Evolutionary conservation across 768 basidiomycete genomes (phyloP).

Genomic region (Rhizopogon salebrosus): DNA sequence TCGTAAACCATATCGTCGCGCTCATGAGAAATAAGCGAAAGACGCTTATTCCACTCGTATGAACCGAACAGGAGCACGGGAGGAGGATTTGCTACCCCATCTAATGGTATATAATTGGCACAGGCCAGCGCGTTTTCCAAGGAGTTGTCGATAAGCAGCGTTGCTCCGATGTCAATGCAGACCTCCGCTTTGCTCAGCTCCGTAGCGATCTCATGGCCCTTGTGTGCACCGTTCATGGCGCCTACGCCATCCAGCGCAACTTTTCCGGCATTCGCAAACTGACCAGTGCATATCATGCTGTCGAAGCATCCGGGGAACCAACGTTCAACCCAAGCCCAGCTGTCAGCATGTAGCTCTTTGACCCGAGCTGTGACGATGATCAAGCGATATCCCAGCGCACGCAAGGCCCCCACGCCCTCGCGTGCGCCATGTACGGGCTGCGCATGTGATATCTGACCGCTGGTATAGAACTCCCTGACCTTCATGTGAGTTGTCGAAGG

Average conservation of each 20-base stretch:
- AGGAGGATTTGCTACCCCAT: constrained; percentile 25
- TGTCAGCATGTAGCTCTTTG: constrained; percentile 47
- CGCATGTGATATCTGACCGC: constrained; percentile 40
- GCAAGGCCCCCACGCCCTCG: constrained; percentile 51
- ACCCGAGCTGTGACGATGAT: constrained; percentile 75
- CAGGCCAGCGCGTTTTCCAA: constrained; percentile 70
- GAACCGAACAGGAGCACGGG: constrained; percentile 70
- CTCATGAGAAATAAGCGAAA: constrained; percentile 41
- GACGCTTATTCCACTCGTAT: constrained; percentile 70
- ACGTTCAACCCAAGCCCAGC: constrained; percentile 61
- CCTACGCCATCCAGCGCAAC: constrained; percentile 9
- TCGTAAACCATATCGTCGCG: constrained; percentile 52
- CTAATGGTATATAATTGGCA: constrained; percentile 25
- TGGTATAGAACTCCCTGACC: constrained; percentile 53
- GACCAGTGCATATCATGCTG: constrained; percentile 66
- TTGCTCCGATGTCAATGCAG: constrained; percentile 57
- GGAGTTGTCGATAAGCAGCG: constrained; percentile 75
- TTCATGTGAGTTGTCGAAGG: constrained; percentile 53
- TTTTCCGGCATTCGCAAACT: constrained; percentile 54
- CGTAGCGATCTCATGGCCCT: constrained; percentile 39
- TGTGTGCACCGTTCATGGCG: not conserved
- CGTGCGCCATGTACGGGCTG: constrained; percentile 56
- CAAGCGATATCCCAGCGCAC: constrained; percentile 59
- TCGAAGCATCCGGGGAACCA: constrained; percentile 63
- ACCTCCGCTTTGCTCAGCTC: constrained; percentile 72